phyloP scores from a whole-genome alignment of 371 early-diverging fungal species.

The Basidiobolus meristosporus region DNA sequence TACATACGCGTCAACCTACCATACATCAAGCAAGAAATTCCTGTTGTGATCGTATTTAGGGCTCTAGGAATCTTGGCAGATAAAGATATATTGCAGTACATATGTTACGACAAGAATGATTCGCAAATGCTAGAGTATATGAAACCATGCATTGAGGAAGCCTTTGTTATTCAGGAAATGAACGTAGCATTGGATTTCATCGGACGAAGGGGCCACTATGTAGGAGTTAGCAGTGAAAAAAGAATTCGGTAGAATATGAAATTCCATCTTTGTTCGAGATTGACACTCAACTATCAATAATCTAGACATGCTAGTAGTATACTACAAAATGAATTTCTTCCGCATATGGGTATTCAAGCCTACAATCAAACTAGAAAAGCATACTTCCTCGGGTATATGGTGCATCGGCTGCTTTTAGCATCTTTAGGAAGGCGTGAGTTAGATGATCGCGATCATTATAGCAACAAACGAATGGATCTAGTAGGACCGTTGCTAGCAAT shows the following conservation, averaged over 20 bases:
- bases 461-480: constrained; percentile 75
- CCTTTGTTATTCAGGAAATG: constrained; percentile 52
- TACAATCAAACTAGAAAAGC: constrained; percentile 60
- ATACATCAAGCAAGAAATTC: constrained; percentile 59
- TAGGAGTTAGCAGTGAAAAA: constrained; percentile 37
- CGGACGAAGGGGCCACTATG: constrained; percentile 48
- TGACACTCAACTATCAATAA: constrained; percentile 20
- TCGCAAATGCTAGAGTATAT: constrained; percentile 51
- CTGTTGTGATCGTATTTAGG: constrained; percentile 58
- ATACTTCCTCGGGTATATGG: constrained; percentile 81
- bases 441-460: constrained; percentile 87
- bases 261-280: constrained; percentile 1
- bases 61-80: constrained; percentile 69
- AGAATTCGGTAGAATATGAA: constrained; percentile 22
- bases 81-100: constrained; percentile 58
- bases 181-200: constrained; percentile 66
- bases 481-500: constrained; percentile 58
- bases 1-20: constrained; percentile 47
- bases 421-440: constrained; percentile 44
- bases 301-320: no score
- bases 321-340: constrained; percentile 67
- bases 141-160: constrained; percentile 65
- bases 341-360: constrained; percentile 54
- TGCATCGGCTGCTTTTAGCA: constrained; percentile 51
- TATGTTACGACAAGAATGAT: constrained; percentile 49